Conservation (phyloP, 2,329 filamentous ascomycete genomes). For the Rutstroemia sp. region DNA sequence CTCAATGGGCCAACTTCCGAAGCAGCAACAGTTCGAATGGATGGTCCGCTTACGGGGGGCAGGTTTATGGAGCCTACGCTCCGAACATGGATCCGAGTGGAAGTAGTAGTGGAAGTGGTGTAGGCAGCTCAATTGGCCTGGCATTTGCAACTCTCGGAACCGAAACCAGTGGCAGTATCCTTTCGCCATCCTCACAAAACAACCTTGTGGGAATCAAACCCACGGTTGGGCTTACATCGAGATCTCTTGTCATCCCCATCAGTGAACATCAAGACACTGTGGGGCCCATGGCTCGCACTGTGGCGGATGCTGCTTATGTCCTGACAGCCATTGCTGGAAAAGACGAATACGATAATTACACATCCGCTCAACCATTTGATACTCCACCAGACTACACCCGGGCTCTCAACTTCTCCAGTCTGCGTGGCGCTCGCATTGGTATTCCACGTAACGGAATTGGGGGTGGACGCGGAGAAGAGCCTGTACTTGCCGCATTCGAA, state of each 20-base stretch:
- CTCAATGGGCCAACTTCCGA: conserved; percentile 57
- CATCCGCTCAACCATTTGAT: conserved; percentile 38
- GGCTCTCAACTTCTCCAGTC: conserved; percentile 45
- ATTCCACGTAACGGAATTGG: no score
- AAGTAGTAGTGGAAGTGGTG: conserved; percentile 42
- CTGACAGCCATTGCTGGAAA: conserved; percentile 20
- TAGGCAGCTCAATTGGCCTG: background rate
- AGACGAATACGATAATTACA: conserved; percentile 23
- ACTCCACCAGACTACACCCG: conserved; percentile 50
- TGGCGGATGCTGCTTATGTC: conserved; percentile 49
- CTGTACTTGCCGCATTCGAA: no score
- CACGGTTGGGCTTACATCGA: conserved; percentile 55
- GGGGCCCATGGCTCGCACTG: conserved; percentile 55
- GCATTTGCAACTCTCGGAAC: conserved; percentile 42
- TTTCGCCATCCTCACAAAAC: conserved; percentile 45
- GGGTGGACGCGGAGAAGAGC: no score
- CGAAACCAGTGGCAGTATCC: conserved; percentile 48
- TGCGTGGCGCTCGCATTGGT: no score
- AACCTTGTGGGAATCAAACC: conserved; percentile 62
- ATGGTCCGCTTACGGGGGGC: conserved; percentile 56
- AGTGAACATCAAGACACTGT: conserved; percentile 56
- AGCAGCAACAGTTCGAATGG: conserved; percentile 49
- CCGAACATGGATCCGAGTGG: conserved; percentile 52
- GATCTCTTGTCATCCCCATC: conserved; percentile 56
- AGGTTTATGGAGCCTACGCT: conserved; percentile 52